phyloP scores from a whole-genome alignment of 305 asterid genomes.

The Stenogyne calaminthoides region DNA sequence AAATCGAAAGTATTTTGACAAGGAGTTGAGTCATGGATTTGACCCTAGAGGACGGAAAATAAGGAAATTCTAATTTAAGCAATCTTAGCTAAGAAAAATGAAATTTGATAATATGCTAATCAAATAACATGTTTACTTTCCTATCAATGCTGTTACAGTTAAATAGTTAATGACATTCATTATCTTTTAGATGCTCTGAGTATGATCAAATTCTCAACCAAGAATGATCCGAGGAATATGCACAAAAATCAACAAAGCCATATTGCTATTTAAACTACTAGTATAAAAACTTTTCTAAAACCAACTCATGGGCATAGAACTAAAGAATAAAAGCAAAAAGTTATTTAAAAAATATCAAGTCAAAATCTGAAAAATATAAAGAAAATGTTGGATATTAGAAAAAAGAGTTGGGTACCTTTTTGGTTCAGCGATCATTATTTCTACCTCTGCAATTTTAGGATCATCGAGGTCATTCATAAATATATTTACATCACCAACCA shows the following conservation, averaged over 20 bases:
- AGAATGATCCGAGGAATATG: constrained; percentile 7
- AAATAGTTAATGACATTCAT: neutral
- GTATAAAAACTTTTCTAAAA: neutral
- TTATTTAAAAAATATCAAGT: constrained; percentile 8
- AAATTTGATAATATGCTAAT: no score
- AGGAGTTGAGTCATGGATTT: neutral
- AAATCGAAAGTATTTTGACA: neutral
- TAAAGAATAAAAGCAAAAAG: neutral
- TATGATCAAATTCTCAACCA: no score
- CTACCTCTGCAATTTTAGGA: constrained; percentile 73
- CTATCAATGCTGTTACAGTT: neutral
- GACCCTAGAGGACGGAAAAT: neutral
- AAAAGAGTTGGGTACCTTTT: constrained; percentile 77
- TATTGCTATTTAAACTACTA: neutral
- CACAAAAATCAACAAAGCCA: neutral
- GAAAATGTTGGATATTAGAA: no score
- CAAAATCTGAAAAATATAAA: constrained; percentile 8
- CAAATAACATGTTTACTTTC: neutral
- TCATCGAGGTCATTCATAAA: constrained; percentile 88
- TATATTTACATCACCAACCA: constrained; percentile 95
- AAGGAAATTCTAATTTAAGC: neutral
- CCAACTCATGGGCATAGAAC: neutral
- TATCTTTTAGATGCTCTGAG: neutral
- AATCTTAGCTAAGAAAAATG: neutral
- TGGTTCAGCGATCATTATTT: constrained; percentile 91